Conservation (phyloP, 2,329 filamentous ascomycete genomes). For the Diaporthe citrichinensis region DNA sequence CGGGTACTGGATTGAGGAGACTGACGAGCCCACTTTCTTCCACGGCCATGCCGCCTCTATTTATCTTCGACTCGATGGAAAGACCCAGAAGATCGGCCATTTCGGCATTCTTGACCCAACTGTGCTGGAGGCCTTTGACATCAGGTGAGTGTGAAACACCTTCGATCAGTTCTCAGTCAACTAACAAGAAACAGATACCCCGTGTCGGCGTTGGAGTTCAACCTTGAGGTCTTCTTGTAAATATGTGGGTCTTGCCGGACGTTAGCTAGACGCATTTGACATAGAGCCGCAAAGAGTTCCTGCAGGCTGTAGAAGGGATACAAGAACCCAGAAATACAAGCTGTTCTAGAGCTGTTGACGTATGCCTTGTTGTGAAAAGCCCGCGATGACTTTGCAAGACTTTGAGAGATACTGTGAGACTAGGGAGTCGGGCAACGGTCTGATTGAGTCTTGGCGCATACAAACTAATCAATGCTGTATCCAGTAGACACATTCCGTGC, state of each 20-base stretch:
- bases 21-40: constrained; percentile 93
- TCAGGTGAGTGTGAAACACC: constrained; percentile 70
- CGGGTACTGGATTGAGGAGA: constrained; percentile 95
- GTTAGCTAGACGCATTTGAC: neutral
- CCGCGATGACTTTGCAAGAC: neutral
- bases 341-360: neutral
- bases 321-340: neutral
- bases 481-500: neutral
- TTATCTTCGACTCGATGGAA: constrained; percentile 80
- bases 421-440: too few species aligned
- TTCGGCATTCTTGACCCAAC: constrained; percentile 95
- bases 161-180: neutral
- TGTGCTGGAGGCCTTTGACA: constrained; percentile 93
- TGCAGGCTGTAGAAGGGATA: constrained; percentile 20
- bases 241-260: neutral
- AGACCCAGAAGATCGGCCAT: constrained; percentile 84
- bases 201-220: constrained; percentile 93
- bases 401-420: neutral
- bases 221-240: constrained; percentile 91
- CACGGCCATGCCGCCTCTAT: constrained; percentile 89
- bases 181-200: constrained; percentile 74
- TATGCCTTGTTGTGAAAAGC: neutral
- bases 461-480: neutral
- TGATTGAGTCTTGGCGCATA: neutral
- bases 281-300: constrained; percentile 1